These are phyloP conservation scores for Pezicula rhizophila DNA, from an alignment of 2,329 filamentous ascomycete genomes.

Conservation along the genomic window DNA sequence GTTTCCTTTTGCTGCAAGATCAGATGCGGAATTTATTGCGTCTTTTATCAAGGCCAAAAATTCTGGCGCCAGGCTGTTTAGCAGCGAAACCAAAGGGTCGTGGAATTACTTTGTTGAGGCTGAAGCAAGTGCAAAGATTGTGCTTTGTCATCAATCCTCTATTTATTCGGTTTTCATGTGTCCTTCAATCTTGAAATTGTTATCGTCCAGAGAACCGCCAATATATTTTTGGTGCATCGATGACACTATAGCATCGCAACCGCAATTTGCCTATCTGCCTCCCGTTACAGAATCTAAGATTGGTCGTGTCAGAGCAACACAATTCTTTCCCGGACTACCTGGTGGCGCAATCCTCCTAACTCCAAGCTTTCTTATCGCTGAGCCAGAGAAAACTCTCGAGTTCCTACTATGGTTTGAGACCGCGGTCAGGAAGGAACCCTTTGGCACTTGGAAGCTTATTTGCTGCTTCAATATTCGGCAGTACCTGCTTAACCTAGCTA, in stretches of 20 bases:
- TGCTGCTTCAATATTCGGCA: slow-evolving; percentile 18
- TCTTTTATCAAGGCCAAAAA: slow-evolving; percentile 39
- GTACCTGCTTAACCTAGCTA: slow-evolving; percentile 24
- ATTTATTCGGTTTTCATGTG: slow-evolving; percentile 12
- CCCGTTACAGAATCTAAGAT: slow-evolving; percentile 14
- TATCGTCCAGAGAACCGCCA: slow-evolving; percentile 3
- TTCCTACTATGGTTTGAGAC: slow-evolving; percentile 37
- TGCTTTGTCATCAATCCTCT: slow-evolving; percentile 24
- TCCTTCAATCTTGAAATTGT: slow-evolving; percentile 8
- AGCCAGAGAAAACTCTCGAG: slow-evolving; percentile 32
- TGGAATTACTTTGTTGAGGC: slow-evolving; percentile 39
- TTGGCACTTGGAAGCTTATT: slow-evolving; percentile 14
- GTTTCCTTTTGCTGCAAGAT: slow-evolving; percentile 36
- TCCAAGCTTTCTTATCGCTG: slow-evolving; percentile 42
- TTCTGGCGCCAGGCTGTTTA: slow-evolving; percentile 36
- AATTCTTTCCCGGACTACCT: slow-evolving; percentile 34
- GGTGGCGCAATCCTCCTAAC: slow-evolving; percentile 42
- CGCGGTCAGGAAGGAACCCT: slow-evolving; percentile 12
- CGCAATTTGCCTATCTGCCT: slow-evolving; percentile 25
- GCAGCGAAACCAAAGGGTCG: slow-evolving; percentile 35
- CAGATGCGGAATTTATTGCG: slow-evolving; percentile 33
- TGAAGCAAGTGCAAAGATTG: slow-evolving; percentile 10
- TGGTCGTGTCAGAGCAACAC: slow-evolving; percentile 31
- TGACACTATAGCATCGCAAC: slow-evolving; percentile 12
- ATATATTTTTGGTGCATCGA: slow-evolving; percentile 22